Conservation (phyloP, 208 protist genomes). For the Trypanosoma brucei region DNA sequence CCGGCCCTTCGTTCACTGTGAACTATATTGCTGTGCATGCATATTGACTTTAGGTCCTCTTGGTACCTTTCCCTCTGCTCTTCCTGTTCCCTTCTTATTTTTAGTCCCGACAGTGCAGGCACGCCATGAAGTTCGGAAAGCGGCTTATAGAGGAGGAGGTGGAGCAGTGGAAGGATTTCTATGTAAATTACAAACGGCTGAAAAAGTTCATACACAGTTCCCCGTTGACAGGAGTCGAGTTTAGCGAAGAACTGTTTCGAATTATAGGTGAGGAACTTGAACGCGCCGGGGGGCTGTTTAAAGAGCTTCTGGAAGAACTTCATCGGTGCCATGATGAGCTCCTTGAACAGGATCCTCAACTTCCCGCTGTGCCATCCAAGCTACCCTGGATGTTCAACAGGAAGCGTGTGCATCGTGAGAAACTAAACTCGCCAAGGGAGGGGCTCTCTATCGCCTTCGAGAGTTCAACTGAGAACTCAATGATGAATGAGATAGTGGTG, state of each 20-base stretch:
- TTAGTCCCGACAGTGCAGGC: constrained; percentile 1
- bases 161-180: constrained; percentile 76
- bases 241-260: constrained; percentile 71
- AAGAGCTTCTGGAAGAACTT: constrained; percentile 74
- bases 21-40: no score
- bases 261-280: constrained; percentile 68
- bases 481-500: constrained; percentile 12
- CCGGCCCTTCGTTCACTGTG: no score
- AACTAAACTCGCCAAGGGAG: background rate
- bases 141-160: constrained; percentile 81
- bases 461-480: constrained; percentile 26
- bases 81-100: constrained; percentile 10
- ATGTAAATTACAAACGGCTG: constrained; percentile 85
- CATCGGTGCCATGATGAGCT: constrained; percentile 63
- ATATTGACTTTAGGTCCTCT: background rate
- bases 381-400: constrained; percentile 50
- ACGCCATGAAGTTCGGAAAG: constrained; percentile 89
- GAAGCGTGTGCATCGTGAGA: constrained; percentile 24
- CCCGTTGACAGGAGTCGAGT: constrained; percentile 61
- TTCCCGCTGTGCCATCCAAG: constrained; percentile 30
- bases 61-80: constrained; percentile 5
- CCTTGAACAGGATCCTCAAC: constrained; percentile 55
- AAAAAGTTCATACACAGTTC: constrained; percentile 81
- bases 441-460: constrained; percentile 9
- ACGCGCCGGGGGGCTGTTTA: constrained; percentile 65